Evolutionary conservation across 257 asterid genomes (phyloP).

Genomic region (Avicennia marina): DNA sequence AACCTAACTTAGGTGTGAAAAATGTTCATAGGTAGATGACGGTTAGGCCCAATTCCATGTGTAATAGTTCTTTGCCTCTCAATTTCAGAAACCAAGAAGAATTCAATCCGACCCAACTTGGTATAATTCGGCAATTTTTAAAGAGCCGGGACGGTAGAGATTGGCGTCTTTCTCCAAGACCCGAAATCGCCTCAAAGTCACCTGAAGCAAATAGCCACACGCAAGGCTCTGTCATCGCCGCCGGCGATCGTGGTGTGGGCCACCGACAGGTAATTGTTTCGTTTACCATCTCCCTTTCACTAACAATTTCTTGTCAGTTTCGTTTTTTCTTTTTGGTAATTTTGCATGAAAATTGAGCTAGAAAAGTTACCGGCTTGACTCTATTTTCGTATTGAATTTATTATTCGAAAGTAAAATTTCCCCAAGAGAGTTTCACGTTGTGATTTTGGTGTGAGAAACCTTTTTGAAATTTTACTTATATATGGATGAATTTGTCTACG

Average conservation of each 20-base stretch:
- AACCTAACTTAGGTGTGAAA: too few relatives aligned
- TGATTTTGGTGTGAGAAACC: not conserved
- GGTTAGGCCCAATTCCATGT: too few relatives aligned
- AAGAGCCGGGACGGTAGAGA: not conserved
- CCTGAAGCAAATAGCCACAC: not conserved
- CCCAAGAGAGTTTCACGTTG: not conserved
- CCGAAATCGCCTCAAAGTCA: constrained; percentile 9
- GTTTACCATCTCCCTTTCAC: not conserved
- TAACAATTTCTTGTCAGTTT: not conserved
- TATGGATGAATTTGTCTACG: not conserved
- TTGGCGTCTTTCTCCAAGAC: not conserved
- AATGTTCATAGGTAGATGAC: too few relatives aligned
- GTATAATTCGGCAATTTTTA: too few relatives aligned
- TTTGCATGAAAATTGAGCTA: not conserved
- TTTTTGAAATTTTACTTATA: not conserved
- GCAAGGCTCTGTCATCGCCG: constrained; percentile 9
- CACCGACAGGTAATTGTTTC: constrained; percentile 6
- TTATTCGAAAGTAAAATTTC: not conserved
- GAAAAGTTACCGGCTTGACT: not conserved
- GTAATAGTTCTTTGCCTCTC: too few relatives aligned
- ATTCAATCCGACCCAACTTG: too few relatives aligned
- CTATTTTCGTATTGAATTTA: not conserved
- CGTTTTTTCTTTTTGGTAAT: not conserved
- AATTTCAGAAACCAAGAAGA: too few relatives aligned
- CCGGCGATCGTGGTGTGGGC: constrained; percentile 17